Conservation (phyloP, 768 basidiomycete species). For the Calocera viscosa region DNA sequence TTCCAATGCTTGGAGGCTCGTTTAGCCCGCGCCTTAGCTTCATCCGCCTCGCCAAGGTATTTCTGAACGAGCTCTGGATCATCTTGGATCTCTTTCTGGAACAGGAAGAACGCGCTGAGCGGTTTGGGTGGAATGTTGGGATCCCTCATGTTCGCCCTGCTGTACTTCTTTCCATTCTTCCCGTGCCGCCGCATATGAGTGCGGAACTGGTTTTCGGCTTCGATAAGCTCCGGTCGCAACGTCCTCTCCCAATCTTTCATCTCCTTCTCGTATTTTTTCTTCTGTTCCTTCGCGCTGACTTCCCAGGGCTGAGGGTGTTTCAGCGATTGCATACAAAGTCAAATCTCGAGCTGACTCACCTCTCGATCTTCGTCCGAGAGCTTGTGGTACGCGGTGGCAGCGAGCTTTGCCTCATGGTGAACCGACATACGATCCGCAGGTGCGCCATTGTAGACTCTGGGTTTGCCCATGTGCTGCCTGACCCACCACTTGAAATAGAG, state of each 20-base stretch:
- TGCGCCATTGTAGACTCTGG: not conserved
- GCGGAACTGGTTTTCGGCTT: constrained; percentile 81
- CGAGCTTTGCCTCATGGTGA: constrained; percentile 74
- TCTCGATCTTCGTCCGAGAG: constrained; percentile 72
- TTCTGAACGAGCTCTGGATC: constrained; percentile 59
- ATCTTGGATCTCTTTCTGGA: constrained; percentile 78
- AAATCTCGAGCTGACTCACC: constrained; percentile 32
- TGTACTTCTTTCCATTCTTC: constrained; percentile 40
- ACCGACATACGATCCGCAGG: constrained; percentile 23
- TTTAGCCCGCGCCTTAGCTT: constrained; percentile 90
- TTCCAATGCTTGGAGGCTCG: constrained; percentile 89
- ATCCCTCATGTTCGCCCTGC: constrained; percentile 91
- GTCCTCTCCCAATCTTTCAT: constrained; percentile 74
- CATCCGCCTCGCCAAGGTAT: constrained; percentile 80
- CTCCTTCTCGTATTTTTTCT: constrained; percentile 73
- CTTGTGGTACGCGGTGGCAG: constrained; percentile 81
- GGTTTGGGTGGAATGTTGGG: constrained; percentile 96
- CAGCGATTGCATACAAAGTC: constrained; percentile 14
- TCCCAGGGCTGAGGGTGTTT: constrained; percentile 54
- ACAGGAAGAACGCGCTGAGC: constrained; percentile 88
- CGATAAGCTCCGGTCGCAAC: constrained; percentile 86
- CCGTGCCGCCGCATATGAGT: constrained; percentile 88
- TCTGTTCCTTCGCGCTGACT: constrained; percentile 67
- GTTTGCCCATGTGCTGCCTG: constrained; percentile 36
- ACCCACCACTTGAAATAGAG: constrained; percentile 95